Base-by-base conservation (phyloP, 306 rosid genomes). In the Prunus kanzakura region DNA sequence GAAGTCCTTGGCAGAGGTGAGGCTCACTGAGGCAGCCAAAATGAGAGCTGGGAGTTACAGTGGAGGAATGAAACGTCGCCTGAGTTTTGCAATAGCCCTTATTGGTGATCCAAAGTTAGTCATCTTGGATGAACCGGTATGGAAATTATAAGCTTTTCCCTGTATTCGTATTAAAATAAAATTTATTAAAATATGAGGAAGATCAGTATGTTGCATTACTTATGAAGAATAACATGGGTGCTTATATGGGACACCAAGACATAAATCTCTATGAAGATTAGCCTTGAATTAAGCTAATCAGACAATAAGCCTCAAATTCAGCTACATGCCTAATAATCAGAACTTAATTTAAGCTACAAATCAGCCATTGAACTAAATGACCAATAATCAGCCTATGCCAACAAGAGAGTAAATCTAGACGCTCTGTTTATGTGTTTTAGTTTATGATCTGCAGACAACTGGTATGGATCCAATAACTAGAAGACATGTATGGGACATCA, bases 401-500 rank as follows among this genome's bases (percentile, higher is more conserved):
- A 22, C 0, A 2, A 57, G 2, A 47, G 50, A 56, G 60, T 80
- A 65, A 50, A 79, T 71, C 70, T 67, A 60, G 38, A 81, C 49
- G 19, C 68, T 25, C 23, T 46, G 47, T 32, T 82, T 62, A 11
- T 77, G 52, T 71, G 51, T 67, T 82, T 86, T 64, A 67, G 71
- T 57, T 55, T 73, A 20, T 55, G 66, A 61, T 70, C 13, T 76
- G 50, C 79, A 94, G 98, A 92, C 98, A 75, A 90, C 98, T 52
- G 97, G 98, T 68, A 90, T 88, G 95, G 98, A 94, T 88, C 97
- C 98, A 77, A 88, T 94, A 82, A 90, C 98, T 62, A 92, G 98
- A 82, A 90, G 98, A 79, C 96, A 92, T 75, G 93, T 94, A 23
- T 94, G 98, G 98, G 95, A 94, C 86, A 94, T 94, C 58, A 92